These are phyloP conservation scores for Fibroporia radiculosa DNA, from an alignment of 768 basidiomycete species.

Conservation along the genomic window DNA sequence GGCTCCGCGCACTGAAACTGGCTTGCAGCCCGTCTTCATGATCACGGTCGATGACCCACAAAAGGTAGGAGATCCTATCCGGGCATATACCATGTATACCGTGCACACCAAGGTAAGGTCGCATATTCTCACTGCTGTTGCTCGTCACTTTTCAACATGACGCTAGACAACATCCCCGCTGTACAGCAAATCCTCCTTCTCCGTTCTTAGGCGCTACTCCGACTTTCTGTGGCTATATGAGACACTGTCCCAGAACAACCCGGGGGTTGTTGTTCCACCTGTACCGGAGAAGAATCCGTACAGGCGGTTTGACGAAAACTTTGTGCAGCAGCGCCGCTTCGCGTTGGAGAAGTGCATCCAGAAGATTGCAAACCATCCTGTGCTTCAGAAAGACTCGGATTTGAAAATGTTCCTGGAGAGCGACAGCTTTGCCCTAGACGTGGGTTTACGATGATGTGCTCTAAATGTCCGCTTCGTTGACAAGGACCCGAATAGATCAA, in stretches of 20 bases:
- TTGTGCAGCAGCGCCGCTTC: constrained; percentile 77
- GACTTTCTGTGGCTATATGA: constrained; percentile 98
- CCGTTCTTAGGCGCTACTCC: constrained; percentile 93
- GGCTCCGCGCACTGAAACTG: constrained; percentile 29
- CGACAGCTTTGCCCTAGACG: constrained; percentile 86
- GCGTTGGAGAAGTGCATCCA: constrained; percentile 87
- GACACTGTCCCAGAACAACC: constrained; percentile 81
- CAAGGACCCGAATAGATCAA: too few relatives aligned
- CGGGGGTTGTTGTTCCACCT: constrained; percentile 94
- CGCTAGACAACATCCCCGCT: constrained; percentile 84
- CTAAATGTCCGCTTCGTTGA: too few relatives aligned
- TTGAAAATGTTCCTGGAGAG: constrained; percentile 87
- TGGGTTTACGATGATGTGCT: too few relatives aligned
- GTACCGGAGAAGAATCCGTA: constrained; percentile 93
- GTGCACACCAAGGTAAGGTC: constrained; percentile 80
- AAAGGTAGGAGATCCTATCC: constrained; percentile 92
- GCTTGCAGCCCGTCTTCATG: constrained; percentile 62
- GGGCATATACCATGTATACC: constrained; percentile 93
- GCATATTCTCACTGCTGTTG: background rate
- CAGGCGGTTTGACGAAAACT: constrained; percentile 88
- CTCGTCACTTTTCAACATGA: background rate
- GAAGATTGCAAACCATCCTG: constrained; percentile 90
- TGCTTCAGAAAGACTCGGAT: constrained; percentile 82
- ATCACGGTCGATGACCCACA: constrained; percentile 97
- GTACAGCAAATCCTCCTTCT: constrained; percentile 78